Percentiles rank a stretch among this genome's conserved stretches.
Evolutionary conservation across 1,139 yeast species (phyloP).

Genomic region (Hansenula lynferdii): DNA sequence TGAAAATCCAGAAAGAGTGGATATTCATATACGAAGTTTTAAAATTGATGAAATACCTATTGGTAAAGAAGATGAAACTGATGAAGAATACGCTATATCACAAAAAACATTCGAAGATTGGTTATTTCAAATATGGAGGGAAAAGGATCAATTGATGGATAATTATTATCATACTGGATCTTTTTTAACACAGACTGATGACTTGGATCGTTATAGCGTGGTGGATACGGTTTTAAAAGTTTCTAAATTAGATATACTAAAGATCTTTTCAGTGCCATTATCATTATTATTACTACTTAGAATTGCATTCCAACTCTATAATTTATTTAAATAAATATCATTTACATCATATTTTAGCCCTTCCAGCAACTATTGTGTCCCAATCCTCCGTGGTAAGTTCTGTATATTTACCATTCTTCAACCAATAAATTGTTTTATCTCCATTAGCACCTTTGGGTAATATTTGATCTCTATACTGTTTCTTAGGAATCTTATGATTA

Average conservation of each 20-base stretch:
- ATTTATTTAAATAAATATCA: background rate
- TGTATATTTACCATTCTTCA: conserved; percentile 50
- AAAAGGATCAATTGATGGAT: conserved; percentile 69
- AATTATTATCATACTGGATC: conserved; percentile 53
- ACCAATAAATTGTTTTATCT: conserved; percentile 64
- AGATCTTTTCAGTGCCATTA: conserved; percentile 29
- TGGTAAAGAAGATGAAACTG: conserved; percentile 42
- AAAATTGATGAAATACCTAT: conserved; percentile 62
- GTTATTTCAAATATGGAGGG: conserved; percentile 72
- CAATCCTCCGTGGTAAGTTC: conserved; percentile 57
- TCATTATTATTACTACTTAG: conserved; percentile 11
- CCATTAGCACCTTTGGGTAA: conserved; percentile 70
- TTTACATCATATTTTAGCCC: conserved; percentile 13
- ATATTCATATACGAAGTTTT: conserved; percentile 58
- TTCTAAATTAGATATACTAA: conserved; percentile 24
- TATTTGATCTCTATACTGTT: conserved; percentile 66
- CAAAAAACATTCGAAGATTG: conserved; percentile 60
- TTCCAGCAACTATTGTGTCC: conserved; percentile 39
- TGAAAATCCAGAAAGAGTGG: conserved; percentile 61
- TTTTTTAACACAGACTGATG: conserved; percentile 30
- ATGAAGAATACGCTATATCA: conserved; percentile 39
- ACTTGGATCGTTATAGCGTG: conserved; percentile 14
- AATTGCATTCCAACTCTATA: background rate
- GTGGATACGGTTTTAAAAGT: conserved; percentile 22
- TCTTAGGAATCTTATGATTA: conserved; percentile 85